phyloP scores from a whole-genome alignment of 768 basidiomycete species.

The Podaxis sp. region DNA sequence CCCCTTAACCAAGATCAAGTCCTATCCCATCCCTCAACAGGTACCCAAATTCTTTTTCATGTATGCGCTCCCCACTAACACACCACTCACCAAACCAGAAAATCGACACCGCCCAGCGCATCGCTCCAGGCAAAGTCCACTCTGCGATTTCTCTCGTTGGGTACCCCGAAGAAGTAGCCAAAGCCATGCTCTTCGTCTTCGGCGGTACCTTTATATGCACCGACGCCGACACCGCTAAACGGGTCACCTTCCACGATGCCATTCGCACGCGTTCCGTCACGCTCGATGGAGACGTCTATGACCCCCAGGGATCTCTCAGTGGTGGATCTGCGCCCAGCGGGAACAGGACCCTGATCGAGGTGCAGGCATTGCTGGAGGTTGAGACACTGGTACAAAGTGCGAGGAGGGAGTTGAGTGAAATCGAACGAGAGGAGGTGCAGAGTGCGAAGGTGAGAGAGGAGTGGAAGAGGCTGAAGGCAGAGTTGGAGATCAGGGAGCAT shows the following conservation, averaged over 20 bases:
- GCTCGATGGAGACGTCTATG: constrained; percentile 92
- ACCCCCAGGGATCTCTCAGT: constrained; percentile 90
- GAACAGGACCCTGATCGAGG: constrained; percentile 72
- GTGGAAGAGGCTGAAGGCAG: constrained; percentile 60
- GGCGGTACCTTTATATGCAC: constrained; percentile 90
- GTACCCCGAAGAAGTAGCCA: constrained; percentile 75
- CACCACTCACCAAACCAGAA: constrained; percentile 46
- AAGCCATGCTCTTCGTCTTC: constrained; percentile 93
- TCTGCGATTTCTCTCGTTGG: constrained; percentile 88
- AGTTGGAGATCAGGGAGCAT: constrained; percentile 89
- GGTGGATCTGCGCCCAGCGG: constrained; percentile 85
- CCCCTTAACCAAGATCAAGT: constrained; percentile 88
- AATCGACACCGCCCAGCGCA: constrained; percentile 64
- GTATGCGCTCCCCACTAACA: not conserved
- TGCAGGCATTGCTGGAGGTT: constrained; percentile 75
- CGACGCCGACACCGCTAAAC: constrained; percentile 82
- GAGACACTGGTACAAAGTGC: constrained; percentile 59
- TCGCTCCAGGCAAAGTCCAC: constrained; percentile 80
- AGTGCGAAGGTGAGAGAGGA: constrained; percentile 51
- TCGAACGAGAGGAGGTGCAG: constrained; percentile 56
- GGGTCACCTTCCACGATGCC: constrained; percentile 75
- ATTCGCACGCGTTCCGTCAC: constrained; percentile 84
- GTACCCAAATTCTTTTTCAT: constrained; percentile 33
- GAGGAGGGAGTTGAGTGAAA: constrained; percentile 38
- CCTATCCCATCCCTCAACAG: constrained; percentile 40